Evolutionary conservation across 2,329 filamentous ascomycete genomes (phyloP), one percentile per base, ranked within the genome.

Genomic region (Parafenestella ontariensis): DNA sequence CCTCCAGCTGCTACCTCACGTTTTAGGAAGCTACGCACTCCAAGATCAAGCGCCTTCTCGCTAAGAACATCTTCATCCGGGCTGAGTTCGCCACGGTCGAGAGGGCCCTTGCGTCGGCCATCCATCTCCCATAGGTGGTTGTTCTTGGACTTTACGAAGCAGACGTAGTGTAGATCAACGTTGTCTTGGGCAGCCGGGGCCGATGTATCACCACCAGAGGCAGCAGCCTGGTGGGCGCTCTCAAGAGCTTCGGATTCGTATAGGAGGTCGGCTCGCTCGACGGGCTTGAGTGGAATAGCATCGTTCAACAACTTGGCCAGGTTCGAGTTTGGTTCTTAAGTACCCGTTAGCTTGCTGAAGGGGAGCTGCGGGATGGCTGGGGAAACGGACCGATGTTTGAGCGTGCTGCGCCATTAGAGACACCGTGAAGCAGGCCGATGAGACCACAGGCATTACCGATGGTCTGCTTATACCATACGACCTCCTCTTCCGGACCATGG

Each of bases 101-200:
- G 76, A 0, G 91, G 91, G 0, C 91, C 91, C 65, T 88, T 89
- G 44, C 89, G 81, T 20, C 83, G 76, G 1, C 92, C 92, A 76
- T 96, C 91, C 67, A 96, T 76, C 78, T 96, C 92, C 87, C 90
- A 96, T 37, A 96, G 80, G 44, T 78, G 73, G 50, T 88, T 88
- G 73, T 90, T 87, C 46, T 77, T 78, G 2, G 83, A 85, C 80
- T 93, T 95, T 47, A 95, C 90, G 76, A 98, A 99, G 71, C 91
- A 95, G 42, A 98, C 94, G 74, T 96, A 98, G 79, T 99, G 95
- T 66, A 97, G 81, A 71, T 97, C 94, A n/a, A 96, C 83, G 64
- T 89, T 85, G 67, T 91, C 90, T n/a, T 87, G 84, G 8, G 92
- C 91, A 49, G 84, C 79, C 0, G 95, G 94, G 1, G 93, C 91